Percentiles rank a stretch among this genome's conserved stretches.
Evolutionary conservation across 495 filamentous ascomycete genomes (phyloP).

Genomic region (Friedmanniomyces endolithicus): DNA sequence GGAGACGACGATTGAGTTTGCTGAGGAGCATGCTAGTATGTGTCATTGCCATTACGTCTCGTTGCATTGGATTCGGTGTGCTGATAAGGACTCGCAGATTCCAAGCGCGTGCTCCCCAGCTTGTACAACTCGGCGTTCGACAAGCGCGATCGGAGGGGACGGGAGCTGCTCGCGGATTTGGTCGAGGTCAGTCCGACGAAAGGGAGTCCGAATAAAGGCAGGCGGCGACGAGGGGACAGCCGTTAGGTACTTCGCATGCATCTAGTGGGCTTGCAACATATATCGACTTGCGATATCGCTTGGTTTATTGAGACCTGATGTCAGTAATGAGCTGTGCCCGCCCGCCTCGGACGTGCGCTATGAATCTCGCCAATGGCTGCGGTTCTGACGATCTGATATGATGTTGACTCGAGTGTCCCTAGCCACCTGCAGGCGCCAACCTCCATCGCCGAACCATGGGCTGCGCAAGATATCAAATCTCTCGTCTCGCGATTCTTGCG

Average conservation of each 20-base stretch:
- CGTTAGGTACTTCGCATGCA: neutral
- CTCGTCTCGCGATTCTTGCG: too few species aligned
- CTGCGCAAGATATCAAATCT: too few species aligned
- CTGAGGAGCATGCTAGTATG: constrained; percentile 50
- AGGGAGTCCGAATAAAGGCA: neutral
- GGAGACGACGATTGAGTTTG: constrained; percentile 51
- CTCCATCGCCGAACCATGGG: too few species aligned
- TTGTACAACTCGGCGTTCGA: constrained; percentile 48
- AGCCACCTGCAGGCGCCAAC: too few species aligned
- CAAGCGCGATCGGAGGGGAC: constrained; percentile 41
- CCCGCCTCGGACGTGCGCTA: too few species aligned
- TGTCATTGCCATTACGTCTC: neutral
- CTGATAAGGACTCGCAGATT: constrained; percentile 31
- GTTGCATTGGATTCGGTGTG: neutral
- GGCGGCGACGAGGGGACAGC: neutral
- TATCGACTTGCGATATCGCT: too few species aligned
- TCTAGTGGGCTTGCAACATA: too few species aligned
- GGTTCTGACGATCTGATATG: too few species aligned
- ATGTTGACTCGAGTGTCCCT: too few species aligned
- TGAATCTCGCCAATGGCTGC: too few species aligned
- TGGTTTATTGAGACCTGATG: too few species aligned
- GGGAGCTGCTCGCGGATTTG: constrained; percentile 39
- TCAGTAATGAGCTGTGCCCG: too few species aligned
- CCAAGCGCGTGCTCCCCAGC: constrained; percentile 44
- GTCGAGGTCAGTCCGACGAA: constrained; percentile 21